Evolutionary conservation across 305 asterid genomes (phyloP), one percentile per base, ranked within the genome.

Genomic region (Stenogyne calaminthoides): DNA sequence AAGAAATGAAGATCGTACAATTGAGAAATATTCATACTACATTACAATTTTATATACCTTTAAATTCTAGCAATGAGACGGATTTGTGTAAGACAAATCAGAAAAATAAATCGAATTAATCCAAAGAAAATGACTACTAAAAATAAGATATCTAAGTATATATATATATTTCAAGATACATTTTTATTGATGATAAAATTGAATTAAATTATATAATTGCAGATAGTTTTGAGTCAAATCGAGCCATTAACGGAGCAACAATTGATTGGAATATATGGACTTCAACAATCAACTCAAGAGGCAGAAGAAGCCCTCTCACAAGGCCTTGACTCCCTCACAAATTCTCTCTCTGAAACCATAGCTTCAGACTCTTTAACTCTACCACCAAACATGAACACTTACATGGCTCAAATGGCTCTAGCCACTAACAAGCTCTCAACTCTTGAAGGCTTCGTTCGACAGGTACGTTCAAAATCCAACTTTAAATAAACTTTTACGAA

Each of bases 401-500:
- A 84, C 88, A 90, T 86, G 97, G 79, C 84, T 11, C 91, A 88
- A 36, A 89, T 92, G 96, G 89, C 93, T 22, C 20, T 83, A 5
- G 99, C 99, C 82, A 81, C 90, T 70, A 88, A 75, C 93, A 87
- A 90, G 63, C 93, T 95, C 77, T 76, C 92, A 22, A 85, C 91
- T 14, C 85, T 92, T 25, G 92, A 91, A 77, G 93, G 88, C 2
- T 89, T 90, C 62, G 85, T 90, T 34, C 61, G 89, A 76, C 99
- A 95, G 96, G 99, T 94, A 78, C 15, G 29, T 25, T 20, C 6
- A 32, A 3, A 32, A n/a, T 5, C 7, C 0, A 32, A 32, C 36
- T 32, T 32, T 32, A 32, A 32, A 32, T 5, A 32, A 32, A 25
- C 29, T 25, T 25, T 25, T 25, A 1, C 3, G 29, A 25, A 25